Conservation (phyloP, 495 filamentous ascomycete genomes). For the Mycothermus thermophilus region DNA sequence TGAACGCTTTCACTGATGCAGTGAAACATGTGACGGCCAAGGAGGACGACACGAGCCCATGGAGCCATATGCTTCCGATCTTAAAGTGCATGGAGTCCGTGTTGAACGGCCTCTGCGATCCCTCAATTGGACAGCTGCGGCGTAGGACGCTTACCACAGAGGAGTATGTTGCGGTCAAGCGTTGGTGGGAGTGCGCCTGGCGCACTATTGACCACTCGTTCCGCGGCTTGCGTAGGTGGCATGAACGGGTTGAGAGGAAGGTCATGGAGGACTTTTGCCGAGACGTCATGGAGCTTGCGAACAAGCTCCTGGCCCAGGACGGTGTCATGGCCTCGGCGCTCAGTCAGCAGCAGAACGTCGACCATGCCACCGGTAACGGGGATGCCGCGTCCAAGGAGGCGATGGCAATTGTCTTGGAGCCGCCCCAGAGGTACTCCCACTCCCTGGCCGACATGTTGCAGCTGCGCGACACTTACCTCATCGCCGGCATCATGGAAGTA, state of each 20-base stretch:
- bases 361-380: conserved; percentile 26
- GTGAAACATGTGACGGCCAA: conserved; percentile 37
- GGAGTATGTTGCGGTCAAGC: conserved; percentile 49
- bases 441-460: conserved; percentile 70
- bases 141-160: conserved; percentile 42
- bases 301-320: conserved; percentile 71
- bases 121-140: conserved; percentile 63
- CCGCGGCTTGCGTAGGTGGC: conserved; percentile 67
- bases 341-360: conserved; percentile 24
- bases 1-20: conserved; percentile 24
- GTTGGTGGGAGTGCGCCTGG: conserved; percentile 78
- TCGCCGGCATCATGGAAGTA: conserved; percentile 51
- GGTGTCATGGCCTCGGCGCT: conserved; percentile 60
- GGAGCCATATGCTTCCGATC: conserved; percentile 53
- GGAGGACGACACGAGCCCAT: conserved; percentile 38
- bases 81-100: conserved; percentile 63
- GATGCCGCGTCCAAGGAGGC: conserved; percentile 26
- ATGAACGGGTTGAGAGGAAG: conserved; percentile 49
- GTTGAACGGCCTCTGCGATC: conserved; percentile 69
- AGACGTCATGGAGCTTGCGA: conserved; percentile 84
- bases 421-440: conserved; percentile 49
- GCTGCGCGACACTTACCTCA: conserved; percentile 71
- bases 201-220: conserved; percentile 67
- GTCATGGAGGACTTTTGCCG: conserved; percentile 83
- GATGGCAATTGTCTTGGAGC: conserved; percentile 43